Percentiles rank a stretch among this genome's conserved stretches.
Conservation (phyloP, 768 basidiomycete genomes). For the Tylopilus plumbeoviolaceoides region DNA sequence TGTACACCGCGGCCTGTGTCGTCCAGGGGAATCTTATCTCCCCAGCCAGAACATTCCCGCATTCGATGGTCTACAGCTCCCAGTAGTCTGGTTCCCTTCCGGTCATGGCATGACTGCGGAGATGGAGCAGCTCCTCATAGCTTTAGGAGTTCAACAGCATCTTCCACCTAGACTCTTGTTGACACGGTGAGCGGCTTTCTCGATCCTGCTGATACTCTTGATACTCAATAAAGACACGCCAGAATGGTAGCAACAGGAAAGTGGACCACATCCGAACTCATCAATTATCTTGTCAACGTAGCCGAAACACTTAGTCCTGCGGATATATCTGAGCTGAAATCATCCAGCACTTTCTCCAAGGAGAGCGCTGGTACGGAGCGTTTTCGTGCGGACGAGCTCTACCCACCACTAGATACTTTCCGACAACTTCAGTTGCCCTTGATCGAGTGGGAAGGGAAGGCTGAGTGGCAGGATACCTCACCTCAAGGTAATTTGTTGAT, state of each 20-base stretch:
- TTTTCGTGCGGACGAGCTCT: slow-evolving; percentile 61
- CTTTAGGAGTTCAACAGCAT: background rate
- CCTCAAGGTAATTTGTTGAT: background rate
- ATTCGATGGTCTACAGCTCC: background rate
- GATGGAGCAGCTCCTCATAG: background rate
- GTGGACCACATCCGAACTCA: slow-evolving; percentile 3
- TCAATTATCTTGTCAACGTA: slow-evolving; percentile 4
- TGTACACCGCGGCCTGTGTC: background rate
- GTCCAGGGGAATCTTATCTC: slow-evolving; percentile 52
- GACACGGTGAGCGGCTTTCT: background rate
- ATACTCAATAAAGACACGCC: background rate
- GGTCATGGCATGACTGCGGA: background rate
- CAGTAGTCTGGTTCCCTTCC: background rate
- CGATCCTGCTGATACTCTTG: background rate
- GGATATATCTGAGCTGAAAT: background rate
- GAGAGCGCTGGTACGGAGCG: slow-evolving; percentile 30
- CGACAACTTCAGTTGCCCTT: slow-evolving; percentile 69
- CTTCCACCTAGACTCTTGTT: background rate
- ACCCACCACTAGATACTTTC: slow-evolving; percentile 73
- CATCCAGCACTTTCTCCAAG: slow-evolving; percentile 43
- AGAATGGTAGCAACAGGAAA: slow-evolving; percentile 6
- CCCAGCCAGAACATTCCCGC: slow-evolving; percentile 52
- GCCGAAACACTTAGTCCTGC: background rate
- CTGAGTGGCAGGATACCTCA: slow-evolving; percentile 53
- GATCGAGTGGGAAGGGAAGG: slow-evolving; percentile 73